Evolutionary conservation across 345 rosid genomes (phyloP).

Genomic region (Heritiera littoralis): DNA sequence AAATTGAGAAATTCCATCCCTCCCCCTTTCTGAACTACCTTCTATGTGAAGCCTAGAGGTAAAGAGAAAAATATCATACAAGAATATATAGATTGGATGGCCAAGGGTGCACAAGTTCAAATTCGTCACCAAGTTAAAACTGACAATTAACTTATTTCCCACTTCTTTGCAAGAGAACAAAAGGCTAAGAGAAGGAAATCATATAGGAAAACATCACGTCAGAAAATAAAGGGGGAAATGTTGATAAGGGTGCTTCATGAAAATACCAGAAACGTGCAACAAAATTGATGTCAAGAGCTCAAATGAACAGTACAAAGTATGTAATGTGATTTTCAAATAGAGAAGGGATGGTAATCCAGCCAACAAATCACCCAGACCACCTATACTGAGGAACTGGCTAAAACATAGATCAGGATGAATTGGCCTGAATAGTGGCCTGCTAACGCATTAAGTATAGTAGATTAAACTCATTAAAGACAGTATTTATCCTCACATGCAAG

Average conservation of each 20-base stretch:
- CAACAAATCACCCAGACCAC: not conserved
- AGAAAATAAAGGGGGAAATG: not conserved
- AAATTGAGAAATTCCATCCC: not conserved
- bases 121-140: not conserved
- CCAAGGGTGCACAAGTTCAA: not conserved
- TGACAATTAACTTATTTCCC: not conserved
- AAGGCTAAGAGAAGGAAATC: conserved; percentile 12
- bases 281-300: not conserved
- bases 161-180: not conserved
- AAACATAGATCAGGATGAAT: not conserved
- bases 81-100: not conserved
- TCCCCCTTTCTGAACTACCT: not conserved
- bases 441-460: not conserved
- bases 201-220: not conserved
- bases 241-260: not conserved
- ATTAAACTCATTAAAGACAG: not conserved
- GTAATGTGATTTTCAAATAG: not conserved
- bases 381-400: not conserved
- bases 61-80: not conserved
- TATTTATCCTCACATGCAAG: not conserved
- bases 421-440: not conserved
- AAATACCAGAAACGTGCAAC: not conserved
- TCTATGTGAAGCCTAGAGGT: not conserved
- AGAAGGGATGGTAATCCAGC: not conserved
- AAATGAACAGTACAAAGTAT: not conserved